Base-by-base conservation (phyloP, 176 grass and related monocot genomes). In the Metroxylon sagu region DNA sequence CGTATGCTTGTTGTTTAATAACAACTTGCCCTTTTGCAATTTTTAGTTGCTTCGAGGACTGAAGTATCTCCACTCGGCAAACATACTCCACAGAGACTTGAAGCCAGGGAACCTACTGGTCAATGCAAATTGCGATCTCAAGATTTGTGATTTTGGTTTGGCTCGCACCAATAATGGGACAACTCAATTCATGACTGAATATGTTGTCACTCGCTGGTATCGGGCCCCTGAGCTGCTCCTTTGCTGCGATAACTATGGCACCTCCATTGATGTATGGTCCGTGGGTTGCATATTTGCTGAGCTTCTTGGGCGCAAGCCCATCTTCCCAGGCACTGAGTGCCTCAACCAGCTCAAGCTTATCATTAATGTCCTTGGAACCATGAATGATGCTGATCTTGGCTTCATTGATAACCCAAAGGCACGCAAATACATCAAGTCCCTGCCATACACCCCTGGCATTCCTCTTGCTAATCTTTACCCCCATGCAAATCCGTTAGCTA, bases 211-310 rank as follows among this genome's bases (percentile, higher is more conserved):
- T 16, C 71, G 78, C 23, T 74, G 78, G 78, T 81, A 81, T 51
- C 70, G 78, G 56, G 78, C 78, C 25, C 78, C 78, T 5, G 78
- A 81, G 64, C 65, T 81, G 26, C 78, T 81, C n/a, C 57, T 81
- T 7, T 81, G 78, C 56, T 81, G 78, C 56, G 78, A 75, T 29
- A 61, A 81, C 39, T 81, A 81, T 26, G 71, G 58, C 29, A 81
- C 78, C 4, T 74, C 78, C 15, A 81, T 81, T 25, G 78, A 81
- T 62, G 71, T 81, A 48, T 81, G 78, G 78, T 81, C 78, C 0
- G 78, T 81, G 10, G 78, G 78, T 17, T 81, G 78, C 31, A 81
- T 81, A 18, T 75, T 81, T 68, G 78, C 78, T 16, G 78, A 81
- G 64, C 52, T 81, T 8, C 78, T 81, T 56, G 78, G 78, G 30